Base-by-base conservation (phyloP, 495 filamentous ascomycete species). In the Tricharina praecox region DNA sequence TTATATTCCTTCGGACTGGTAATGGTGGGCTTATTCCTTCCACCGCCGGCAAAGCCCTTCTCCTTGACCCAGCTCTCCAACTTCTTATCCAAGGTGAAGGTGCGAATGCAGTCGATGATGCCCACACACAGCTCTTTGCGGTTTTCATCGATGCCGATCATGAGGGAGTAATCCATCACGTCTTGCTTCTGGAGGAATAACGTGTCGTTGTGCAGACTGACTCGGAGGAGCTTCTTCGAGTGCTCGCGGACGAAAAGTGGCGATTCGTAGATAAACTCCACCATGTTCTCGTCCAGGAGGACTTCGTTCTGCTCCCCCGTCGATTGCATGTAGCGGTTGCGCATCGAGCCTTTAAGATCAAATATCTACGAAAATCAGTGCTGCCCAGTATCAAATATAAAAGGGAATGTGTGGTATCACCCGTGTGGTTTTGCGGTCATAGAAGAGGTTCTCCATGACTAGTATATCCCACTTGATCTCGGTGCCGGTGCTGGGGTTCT, bases 71-170 rank as follows among this genome's bases (percentile, higher is more conserved):
- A 99, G 23, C 79, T 86, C 65, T 99, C 90, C 8, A 99, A 73
- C 56, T 92, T 94, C 69, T 99, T 99, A 65, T 99, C 90, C 90
- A 92, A 99, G 10, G 90, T 99, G 59, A 94, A 99, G 0, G 90
- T 99, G 32, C 90, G 77, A 52, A 99, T 96, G 62, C 86, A 95
- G 59, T 99, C 90, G 54, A 99, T 96, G 54, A 99, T 94, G 2
- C 90, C 90, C 13, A 99, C 87, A 4, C 94, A 80, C 28, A 99
- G 71, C 67, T 99, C 90, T 50, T 83, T 83, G 34, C 77, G 71
- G 32, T 69, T 69, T 56, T 97, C 92, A 56, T 96, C 87, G 37
- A 99, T 86, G 15, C 90, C 90, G 37, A 95, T 85, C 90, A 99
- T 99, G 26, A 99, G 70, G 18, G 81, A 88, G 65, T 99, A 99